These are phyloP conservation scores for Myxozyma neotropica DNA, from an alignment of 805 yeast genomes.

Conservation along the genomic window DNA sequence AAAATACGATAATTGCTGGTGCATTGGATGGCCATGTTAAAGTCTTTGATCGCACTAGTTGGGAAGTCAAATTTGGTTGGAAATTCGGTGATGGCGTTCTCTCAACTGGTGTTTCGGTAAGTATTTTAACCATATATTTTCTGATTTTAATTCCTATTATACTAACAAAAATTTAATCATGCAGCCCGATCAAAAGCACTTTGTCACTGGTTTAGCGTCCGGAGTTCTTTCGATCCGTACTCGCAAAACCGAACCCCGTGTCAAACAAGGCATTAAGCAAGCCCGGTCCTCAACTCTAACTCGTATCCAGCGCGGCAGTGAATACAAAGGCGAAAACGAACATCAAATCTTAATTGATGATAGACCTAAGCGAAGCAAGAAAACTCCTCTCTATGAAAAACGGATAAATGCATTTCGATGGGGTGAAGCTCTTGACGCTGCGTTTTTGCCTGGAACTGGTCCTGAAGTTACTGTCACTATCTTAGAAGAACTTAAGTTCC, in stretches of 20 bases:
- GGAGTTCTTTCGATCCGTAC: constrained; percentile 90
- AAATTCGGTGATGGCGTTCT: constrained; percentile 93
- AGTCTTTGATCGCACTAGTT: constrained; percentile 73
- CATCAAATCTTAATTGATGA: constrained; percentile 57
- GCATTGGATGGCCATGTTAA: constrained; percentile 97
- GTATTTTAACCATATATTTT: background rate
- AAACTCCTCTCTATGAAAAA: constrained; percentile 78
- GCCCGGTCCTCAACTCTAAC: constrained; percentile 56
- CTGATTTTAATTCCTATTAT: background rate
- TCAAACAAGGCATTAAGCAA: constrained; percentile 52
- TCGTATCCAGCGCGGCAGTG: constrained; percentile 86
- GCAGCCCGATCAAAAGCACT: constrained; percentile 82
- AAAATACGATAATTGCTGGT: constrained; percentile 84
- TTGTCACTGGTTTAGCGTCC: constrained; percentile 88
- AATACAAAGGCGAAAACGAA: constrained; percentile 88
- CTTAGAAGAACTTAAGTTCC: constrained; percentile 77
- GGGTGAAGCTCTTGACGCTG: constrained; percentile 89
- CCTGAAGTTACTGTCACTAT: constrained; percentile 81
- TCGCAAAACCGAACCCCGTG: constrained; percentile 67
- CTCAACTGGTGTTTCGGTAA: constrained; percentile 60
- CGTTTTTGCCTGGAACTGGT: constrained; percentile 75
- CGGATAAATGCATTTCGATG: constrained; percentile 86
- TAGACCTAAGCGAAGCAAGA: constrained; percentile 41
- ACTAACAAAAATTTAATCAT: constrained; percentile 45
- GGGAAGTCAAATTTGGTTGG: constrained; percentile 96